These are phyloP conservation scores for Dictyostelium capitatum DNA, from an alignment of 78 protist species.

Conservation along the genomic window DNA sequence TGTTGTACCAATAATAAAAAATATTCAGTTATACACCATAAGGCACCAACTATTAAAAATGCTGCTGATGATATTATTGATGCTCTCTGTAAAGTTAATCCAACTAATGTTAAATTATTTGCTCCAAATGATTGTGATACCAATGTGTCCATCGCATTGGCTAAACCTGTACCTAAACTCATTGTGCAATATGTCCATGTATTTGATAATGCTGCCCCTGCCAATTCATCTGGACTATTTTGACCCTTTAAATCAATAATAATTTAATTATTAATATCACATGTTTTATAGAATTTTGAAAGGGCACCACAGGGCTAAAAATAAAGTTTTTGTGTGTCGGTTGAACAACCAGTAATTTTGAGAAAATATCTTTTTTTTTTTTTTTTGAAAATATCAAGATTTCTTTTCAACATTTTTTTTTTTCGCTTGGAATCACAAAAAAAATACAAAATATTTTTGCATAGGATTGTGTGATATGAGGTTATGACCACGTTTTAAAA, in stretches of 20 bases:
- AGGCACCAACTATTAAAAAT: constrained; percentile 11
- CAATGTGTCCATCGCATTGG: constrained; percentile 67
- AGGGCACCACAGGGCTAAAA: too few species aligned
- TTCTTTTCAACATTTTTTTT: too few species aligned
- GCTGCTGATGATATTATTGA: not conserved
- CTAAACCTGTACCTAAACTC: constrained; percentile 39
- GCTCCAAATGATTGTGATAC: constrained; percentile 68
- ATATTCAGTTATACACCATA: constrained; percentile 41
- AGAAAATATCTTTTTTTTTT: not conserved
- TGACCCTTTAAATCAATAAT: not conserved
- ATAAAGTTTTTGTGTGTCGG: not conserved
- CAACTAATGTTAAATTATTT: constrained; percentile 44
- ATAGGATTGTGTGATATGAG: too few species aligned
- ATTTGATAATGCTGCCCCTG: constrained; percentile 70
- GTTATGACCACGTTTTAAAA: too few species aligned
- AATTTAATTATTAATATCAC: not conserved
- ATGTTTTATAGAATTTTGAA: not conserved
- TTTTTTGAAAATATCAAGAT: too few species aligned
- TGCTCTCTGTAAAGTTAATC: constrained; percentile 61
- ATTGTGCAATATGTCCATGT: constrained; percentile 79
- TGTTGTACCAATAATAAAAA: constrained; percentile 32
- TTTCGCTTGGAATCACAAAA: too few species aligned
- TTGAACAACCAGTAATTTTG: not conserved
- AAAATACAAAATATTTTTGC: too few species aligned
- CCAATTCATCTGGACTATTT: constrained; percentile 22